phyloP scores from a whole-genome alignment of 164 flowering plant species.

The Annona cherimola region DNA sequence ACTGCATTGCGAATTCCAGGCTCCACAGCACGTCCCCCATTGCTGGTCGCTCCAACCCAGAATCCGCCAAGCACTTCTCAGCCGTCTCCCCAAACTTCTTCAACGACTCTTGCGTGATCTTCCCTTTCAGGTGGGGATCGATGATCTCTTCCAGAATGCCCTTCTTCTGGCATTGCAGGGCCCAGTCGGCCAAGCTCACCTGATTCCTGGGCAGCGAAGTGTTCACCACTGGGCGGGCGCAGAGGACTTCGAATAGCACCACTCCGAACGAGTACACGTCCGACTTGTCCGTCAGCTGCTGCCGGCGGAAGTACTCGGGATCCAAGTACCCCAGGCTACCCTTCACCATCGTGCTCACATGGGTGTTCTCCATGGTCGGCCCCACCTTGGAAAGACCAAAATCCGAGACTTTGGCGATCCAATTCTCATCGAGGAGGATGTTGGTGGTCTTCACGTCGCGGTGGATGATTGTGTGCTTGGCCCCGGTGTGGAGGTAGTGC shows the following conservation, averaged over 20 bases:
- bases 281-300: conserved; percentile 38
- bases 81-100: conserved; percentile 38
- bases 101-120: conserved; percentile 36
- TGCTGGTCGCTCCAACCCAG: conserved; percentile 40
- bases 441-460: conserved; percentile 51
- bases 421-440: conserved; percentile 42
- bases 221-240: conserved; percentile 33
- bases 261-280: conserved; percentile 55
- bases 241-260: conserved; percentile 41
- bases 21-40: conserved; percentile 45
- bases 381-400: conserved; percentile 47
- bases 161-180: conserved; percentile 25
- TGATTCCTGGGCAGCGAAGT: conserved; percentile 26
- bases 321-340: conserved; percentile 54
- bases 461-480: conserved; percentile 42
- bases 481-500: conserved; percentile 49
- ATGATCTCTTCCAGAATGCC: conserved; percentile 37
- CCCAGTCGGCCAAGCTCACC: conserved; percentile 47
- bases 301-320: conserved; percentile 49
- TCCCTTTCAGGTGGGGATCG: conserved; percentile 34
- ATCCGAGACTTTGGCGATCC: conserved; percentile 55
- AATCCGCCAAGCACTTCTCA: conserved; percentile 31
- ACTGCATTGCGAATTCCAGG: conserved; percentile 42
- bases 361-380: conserved; percentile 33
- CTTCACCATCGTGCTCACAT: conserved; percentile 45